Base-by-base conservation (phyloP, 768 basidiomycete species). In the Basidioascus undulatus region DNA sequence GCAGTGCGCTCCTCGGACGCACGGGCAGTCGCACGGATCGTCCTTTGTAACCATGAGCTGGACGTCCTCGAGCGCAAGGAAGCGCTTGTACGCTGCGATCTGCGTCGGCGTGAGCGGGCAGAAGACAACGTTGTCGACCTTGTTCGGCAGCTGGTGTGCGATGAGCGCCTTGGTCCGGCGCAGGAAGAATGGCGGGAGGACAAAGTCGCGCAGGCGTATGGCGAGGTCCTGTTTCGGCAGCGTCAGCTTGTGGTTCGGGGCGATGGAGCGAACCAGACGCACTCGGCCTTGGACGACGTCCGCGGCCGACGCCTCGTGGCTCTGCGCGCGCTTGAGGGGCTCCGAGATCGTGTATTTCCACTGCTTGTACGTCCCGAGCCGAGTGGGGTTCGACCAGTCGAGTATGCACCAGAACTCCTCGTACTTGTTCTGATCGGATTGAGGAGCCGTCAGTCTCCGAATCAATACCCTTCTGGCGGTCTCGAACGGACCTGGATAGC, bases 371-470 rank as follows among this genome's bases (percentile, higher is more conserved):
- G 70, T 72, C 0, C 87, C 89, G 8, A 89, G 56, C 20, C 62
- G 61, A 0, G 74, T 79, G 0, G 84, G 83, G 45, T 74, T 77
- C n/a, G 76, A 76, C 78, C 83, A 94, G 53, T 89, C 72, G 25
- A 94, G 59, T 26, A 98, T 72, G 1, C 81, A 79, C 78, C 83
- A 87, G 49, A 94, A 62, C 55, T 96, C 89, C 32, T 70, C 67
- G 53, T 87, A 86, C 1, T 72, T 69, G 49, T 94, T 98, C 53
- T 96, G 89, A 33, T 20, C 4, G 15, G 24, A 39, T 21, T 2
- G 31, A 23, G 18, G n/a, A n/a, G n/a, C n/a, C n/a, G n/a, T n/a
- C n/a, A n/a, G n/a, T n/a, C n/a, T n/a, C n/a, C n/a, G n/a, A n/a
- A n/a, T n/a, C n/a, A n/a, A n/a, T n/a, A n/a, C n/a, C n/a, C n/a